phyloP scores from a whole-genome alignment of 148 eudicot species.

The Cornus florida region DNA sequence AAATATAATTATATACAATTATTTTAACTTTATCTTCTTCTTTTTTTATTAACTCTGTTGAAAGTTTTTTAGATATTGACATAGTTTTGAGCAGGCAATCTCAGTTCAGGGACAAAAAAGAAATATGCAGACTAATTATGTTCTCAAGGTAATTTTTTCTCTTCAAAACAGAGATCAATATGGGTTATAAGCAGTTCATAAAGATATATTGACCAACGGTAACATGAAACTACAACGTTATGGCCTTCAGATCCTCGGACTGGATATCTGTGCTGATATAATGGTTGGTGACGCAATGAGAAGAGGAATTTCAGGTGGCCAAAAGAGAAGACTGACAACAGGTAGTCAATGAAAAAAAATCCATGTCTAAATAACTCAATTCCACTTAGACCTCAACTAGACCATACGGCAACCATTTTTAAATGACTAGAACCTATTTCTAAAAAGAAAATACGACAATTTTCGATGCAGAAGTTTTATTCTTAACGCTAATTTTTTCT shows the following conservation, averaged over 20 bases:
- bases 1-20: neutral
- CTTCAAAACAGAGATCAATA: neutral
- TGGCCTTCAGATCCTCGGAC: constrained; percentile 65
- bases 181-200: neutral
- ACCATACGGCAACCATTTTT: neutral
- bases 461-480: neutral
- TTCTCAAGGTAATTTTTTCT: constrained; percentile 50
- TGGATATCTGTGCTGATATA: constrained; percentile 72
- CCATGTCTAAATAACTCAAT: neutral
- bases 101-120: constrained; percentile 62
- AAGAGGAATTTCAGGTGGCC: constrained; percentile 87
- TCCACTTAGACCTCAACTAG: neutral
- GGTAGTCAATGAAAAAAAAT: constrained; percentile 30
- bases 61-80: neutral
- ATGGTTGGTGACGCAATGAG: constrained; percentile 82
- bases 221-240: neutral
- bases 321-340: constrained; percentile 81
- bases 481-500: neutral
- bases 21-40: neutral
- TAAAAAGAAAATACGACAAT: neutral
- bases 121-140: constrained; percentile 76
- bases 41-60: neutral
- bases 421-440: neutral
- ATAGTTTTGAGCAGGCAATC: constrained; percentile 52
- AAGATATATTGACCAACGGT: neutral